phyloP scores from a whole-genome alignment of 495 filamentous ascomycete genomes.

The Lophiotrema nucula region DNA sequence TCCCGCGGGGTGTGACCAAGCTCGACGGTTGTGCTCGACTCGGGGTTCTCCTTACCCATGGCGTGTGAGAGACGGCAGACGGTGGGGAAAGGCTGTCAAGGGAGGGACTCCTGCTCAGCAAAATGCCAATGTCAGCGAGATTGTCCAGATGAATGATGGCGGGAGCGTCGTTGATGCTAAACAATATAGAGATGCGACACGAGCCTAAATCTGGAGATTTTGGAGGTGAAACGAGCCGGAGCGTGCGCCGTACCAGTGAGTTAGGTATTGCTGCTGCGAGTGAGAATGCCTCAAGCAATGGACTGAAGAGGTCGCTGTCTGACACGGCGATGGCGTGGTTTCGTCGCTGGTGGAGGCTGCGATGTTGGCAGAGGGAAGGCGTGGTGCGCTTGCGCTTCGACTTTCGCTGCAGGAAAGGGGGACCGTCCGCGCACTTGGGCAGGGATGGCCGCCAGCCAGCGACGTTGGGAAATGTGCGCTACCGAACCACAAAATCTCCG shows the following conservation, averaged over 20 bases:
- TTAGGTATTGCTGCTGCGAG: conserved; percentile 28
- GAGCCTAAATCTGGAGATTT: conserved; percentile 22
- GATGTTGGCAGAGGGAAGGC: conserved; percentile 29
- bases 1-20: conserved; percentile 4
- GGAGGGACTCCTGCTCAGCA: conserved; percentile 29
- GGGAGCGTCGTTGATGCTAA: conserved; percentile 9
- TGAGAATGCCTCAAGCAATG: conserved; percentile 27
- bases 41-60: conserved; percentile 40
- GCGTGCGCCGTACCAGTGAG: conserved; percentile 30
- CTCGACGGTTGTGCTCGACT: not conserved
- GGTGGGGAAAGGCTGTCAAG: conserved; percentile 20
- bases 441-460: conserved; percentile 25
- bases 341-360: conserved; percentile 19
- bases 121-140: conserved; percentile 12
- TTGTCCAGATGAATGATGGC: not conserved
- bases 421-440: no score
- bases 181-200: conserved; percentile 25
- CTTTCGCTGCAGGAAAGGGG: conserved; percentile 27
- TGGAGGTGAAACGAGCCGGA: conserved; percentile 15
- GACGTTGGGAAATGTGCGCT: conserved; percentile 22
- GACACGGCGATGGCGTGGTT: conserved; percentile 2
- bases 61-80: conserved; percentile 32
- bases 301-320: not conserved
- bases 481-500: conserved; percentile 20
- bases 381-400: conserved; percentile 30